Base-by-base conservation (phyloP, 345 rosid species). In the Salix brachista region DNA sequence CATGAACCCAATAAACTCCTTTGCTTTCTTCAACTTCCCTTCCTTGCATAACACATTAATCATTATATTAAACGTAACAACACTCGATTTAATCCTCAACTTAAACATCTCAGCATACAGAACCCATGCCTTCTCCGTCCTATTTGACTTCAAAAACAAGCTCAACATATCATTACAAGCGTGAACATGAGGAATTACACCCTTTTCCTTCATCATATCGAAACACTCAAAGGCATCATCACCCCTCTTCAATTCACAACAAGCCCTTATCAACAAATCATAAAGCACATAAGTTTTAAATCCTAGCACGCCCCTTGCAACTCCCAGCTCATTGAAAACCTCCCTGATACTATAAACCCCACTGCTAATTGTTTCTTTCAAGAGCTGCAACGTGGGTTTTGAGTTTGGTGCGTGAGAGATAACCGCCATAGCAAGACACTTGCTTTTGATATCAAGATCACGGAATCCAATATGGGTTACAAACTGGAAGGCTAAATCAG, bases 31-130 rank as follows among this genome's bases (percentile, higher is more conserved):
- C 74, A 92, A 74, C 82, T 92, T 92, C 77, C 85, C 98, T 82
- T 90, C 95, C 82, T 90, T 94, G 19, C 98, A 95, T 88, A 95
- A 79, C 65, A 88, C 83, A 80, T 95, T 93, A 34, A 96, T 87
- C 99, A 96, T 96, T 69, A 96, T 93, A 54, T 93, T 96, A 82
- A 83, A 96, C 0, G 99, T 93, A 73, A 78, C 83, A 25, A 90
- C 69, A 69, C 81, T 91, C 2, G 96, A 96, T 76, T 85, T 89
- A 32, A 96, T 89, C 89, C 86, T 85, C 91, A 89, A 83, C 85
- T 90, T 89, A 71, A 86, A 93, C 98, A 96, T 93, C 84, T 96
- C 96, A n/a, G 99, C 98, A 72, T 90, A 93, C 80, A 93, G 76
- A 80, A 90, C 88, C 98, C 99, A 91, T 0, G 92, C 96, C 2